phyloP scores from a whole-genome alignment of 2,329 filamentous ascomycete genomes.

The Rutstroemia sp. region DNA sequence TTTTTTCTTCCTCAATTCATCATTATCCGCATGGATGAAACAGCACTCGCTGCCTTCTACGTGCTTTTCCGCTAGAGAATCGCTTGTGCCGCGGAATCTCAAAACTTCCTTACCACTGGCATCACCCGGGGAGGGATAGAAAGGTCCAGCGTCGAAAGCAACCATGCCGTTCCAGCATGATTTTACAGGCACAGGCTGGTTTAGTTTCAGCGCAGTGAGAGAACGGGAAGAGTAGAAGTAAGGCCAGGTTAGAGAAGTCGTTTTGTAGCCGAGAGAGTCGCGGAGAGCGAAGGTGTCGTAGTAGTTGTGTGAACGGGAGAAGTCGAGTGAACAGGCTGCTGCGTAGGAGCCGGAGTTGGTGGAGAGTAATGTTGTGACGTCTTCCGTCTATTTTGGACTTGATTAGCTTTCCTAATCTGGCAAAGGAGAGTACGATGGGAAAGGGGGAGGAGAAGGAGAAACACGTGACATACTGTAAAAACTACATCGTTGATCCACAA shows the following conservation, averaged over 20 bases:
- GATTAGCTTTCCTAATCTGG: not conserved
- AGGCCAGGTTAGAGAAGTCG: slow-evolving; percentile 48
- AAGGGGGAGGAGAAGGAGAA: not conserved
- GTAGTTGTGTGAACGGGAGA: slow-evolving; percentile 44
- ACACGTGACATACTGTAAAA: slow-evolving; percentile 38
- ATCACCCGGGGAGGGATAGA: slow-evolving; percentile 31
- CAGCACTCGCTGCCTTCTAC: slow-evolving; percentile 78
- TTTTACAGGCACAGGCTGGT: slow-evolving; percentile 41
- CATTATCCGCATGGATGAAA: slow-evolving; percentile 60
- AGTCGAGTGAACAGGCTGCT: slow-evolving; percentile 55
- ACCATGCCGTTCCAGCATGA: slow-evolving; percentile 51
- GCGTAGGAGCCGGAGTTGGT: slow-evolving; percentile 51
- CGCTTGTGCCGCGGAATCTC: slow-evolving; percentile 53
- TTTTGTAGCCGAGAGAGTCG: slow-evolving; percentile 34
- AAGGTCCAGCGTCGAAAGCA: slow-evolving; percentile 47
- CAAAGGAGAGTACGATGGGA: not conserved
- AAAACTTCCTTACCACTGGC: slow-evolving; percentile 27
- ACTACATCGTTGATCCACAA: slow-evolving; percentile 56
- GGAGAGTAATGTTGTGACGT: slow-evolving; percentile 46
- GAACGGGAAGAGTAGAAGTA: slow-evolving; percentile 46
- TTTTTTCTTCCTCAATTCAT: slow-evolving; percentile 38
- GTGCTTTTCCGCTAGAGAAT: slow-evolving; percentile 52
- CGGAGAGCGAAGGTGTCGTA: slow-evolving; percentile 58
- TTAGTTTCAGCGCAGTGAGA: slow-evolving; percentile 43
- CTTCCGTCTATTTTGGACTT: slow-evolving; percentile 35